Evolutionary conservation across 2,329 filamentous ascomycete genomes (phyloP), one percentile per base, ranked within the genome.

Genomic region (Stemphylium lycopersici): DNA sequence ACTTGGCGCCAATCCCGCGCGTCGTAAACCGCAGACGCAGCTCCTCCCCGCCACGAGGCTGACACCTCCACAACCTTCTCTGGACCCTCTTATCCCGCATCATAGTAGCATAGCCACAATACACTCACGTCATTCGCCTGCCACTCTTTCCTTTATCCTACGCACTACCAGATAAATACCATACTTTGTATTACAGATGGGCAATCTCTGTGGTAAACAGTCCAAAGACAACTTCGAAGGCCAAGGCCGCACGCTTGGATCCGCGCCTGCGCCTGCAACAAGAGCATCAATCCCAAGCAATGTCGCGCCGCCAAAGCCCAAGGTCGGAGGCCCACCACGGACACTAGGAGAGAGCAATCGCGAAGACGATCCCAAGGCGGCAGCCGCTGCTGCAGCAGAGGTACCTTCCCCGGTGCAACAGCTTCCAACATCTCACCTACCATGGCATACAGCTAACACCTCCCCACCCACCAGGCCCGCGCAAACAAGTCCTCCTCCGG

Each of bases 341-440:
- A 89, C 87, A 2, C 76, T 95, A 37, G 90, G 90, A 16, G 83
- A 83, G 29, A 40, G 56, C 18, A 63, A 61, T 51, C 52, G 41
- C 24, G 71, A 62, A 56, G 79, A 80, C 16, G 87, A 93, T 71
- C 88, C 91, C 31, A 83, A 88, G 54, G 82, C 80, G 50, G 90
- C 86, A 56, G 93, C 93, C 3, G 91, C 91, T 0, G 84, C 86
- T 61, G 93, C 92, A 47, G 93, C 93, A 56, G 90, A 96, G 87
- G 92, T 96, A 75, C 71, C 86, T 79, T 62, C 20, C 38, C 24
- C 41, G 12, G 26, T 8, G 26, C 26, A 29, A 29, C 26, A 29
- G 6, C 26, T 29, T 29, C 26, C 26, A 26, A 26, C 44, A 32
- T 51, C 43, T 32, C 29, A 10, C 6, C 34, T n/a, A 7, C 4